Evolutionary conservation across 1,284 basidiomycete genomes (phyloP), one percentile per base, ranked within the genome.

Genomic region (Cryptococcus sp.): DNA sequence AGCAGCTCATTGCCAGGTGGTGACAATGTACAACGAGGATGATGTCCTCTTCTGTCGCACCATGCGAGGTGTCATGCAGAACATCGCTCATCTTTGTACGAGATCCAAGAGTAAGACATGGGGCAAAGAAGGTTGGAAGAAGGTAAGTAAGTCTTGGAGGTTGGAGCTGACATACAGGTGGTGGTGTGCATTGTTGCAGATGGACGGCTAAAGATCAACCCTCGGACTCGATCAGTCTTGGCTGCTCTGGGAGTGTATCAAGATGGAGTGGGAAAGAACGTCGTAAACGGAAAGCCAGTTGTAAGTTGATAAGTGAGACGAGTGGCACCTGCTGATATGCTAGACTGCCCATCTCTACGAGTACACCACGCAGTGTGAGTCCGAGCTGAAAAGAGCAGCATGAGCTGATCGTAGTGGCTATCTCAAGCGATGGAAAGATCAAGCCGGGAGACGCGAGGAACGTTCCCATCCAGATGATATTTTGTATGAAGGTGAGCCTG

Each of bases 101-200:
- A 50, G 65, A 9, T 51, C 49, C 4, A 66, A 79, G 47, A 86
- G 84, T 59, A 90, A 88, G 77, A 95, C 86, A 1, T 97, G 93
- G 93, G 91, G 91, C 1, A 86, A 88, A 67, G 89, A 95, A 0
- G 91, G 92, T 0, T 97, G 93, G 93, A 94, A 95, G 77, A 97
- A 95, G 79, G 87, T 84, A 26, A 33, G 63, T 43, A 26, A 6
- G 18, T 28, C 18, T 36, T 37, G 28, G 24, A 19, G 6, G 24
- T 14, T 11, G 28, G 28, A 47, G 19, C 37, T 48, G 47, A 19
- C 4, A 5, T 23, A 4, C 43, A 69, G 66, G 74, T 77, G 70
- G 77, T 79, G 33, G 76, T 79, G 2, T 78, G 76, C 54, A 71
- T 79, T 40, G 82, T 91, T 6, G 83, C 83, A 31, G 87, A 91